Evolutionary conservation across 345 rosid species (phyloP).

Genomic region (Laguncularia racemosa): DNA sequence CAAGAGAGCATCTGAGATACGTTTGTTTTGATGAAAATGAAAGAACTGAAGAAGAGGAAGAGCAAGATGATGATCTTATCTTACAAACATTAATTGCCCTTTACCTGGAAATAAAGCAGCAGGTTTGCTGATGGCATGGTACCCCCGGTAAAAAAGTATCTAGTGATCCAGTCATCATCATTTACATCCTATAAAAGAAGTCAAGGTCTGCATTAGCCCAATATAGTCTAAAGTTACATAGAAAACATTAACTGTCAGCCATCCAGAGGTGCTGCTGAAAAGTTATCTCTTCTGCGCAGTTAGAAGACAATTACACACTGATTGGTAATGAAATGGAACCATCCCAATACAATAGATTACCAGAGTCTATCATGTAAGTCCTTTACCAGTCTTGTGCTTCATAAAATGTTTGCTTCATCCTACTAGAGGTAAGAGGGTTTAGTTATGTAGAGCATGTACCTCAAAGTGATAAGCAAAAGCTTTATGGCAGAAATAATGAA

Average conservation of each 20-base stretch:
- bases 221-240: too few species aligned
- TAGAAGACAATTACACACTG: too few species aligned
- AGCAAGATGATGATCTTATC: too few species aligned
- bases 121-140: conserved; percentile 88
- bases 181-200: conserved; percentile 42
- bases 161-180: conserved; percentile 90
- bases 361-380: neutral
- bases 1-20: too few species aligned
- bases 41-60: too few species aligned
- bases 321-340: too few species aligned
- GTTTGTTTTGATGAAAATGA: too few species aligned
- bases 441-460: conserved; percentile 24
- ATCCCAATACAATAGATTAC: too few species aligned
- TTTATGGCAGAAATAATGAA: conserved; percentile 85
- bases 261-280: too few species aligned
- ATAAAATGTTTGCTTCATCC: neutral
- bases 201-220: neutral
- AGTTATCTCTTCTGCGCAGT: too few species aligned
- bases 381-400: neutral
- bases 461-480: conserved; percentile 81
- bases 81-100: neutral
- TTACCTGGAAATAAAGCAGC: conserved; percentile 84
- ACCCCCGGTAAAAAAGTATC: conserved; percentile 82
- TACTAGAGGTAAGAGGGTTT: neutral
- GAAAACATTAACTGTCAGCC: too few species aligned